Conservation (phyloP, 129 eudicot genomes). For the Artemisia annua region DNA sequence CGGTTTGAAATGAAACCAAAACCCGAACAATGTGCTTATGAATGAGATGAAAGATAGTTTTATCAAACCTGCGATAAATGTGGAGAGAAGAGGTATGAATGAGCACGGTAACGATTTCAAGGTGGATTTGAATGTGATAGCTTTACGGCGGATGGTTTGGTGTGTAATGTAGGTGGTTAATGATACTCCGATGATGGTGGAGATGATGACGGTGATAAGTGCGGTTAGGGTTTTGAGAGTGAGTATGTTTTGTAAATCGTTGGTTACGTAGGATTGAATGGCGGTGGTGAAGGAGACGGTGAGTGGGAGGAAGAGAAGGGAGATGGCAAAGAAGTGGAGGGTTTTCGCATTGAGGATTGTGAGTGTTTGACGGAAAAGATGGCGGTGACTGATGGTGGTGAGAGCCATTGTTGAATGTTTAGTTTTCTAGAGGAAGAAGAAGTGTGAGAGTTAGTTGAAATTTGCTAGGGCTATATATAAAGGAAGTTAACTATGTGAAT, state of each 20-base stretch:
- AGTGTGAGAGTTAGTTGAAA: too few relatives aligned
- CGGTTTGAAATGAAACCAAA: not conserved
- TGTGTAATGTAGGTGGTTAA: constrained; percentile 12
- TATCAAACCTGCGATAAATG: constrained; percentile 19
- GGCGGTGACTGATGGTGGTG: too few relatives aligned
- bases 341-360: too few relatives aligned
- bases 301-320: not conserved
- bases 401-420: too few relatives aligned
- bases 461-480: too few relatives aligned
- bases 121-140: constrained; percentile 17
- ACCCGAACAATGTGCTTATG: not conserved
- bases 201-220: constrained; percentile 5
- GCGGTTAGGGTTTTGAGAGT: constrained; percentile 5
- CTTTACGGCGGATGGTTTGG: not conserved
- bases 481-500: too few relatives aligned
- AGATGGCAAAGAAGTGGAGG: too few relatives aligned
- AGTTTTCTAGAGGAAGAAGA: too few relatives aligned
- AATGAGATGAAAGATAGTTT: not conserved
- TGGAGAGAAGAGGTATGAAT: constrained; percentile 40
- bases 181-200: constrained; percentile 21
- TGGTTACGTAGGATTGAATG: not conserved
- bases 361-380: too few relatives aligned
- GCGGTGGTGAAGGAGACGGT: not conserved
- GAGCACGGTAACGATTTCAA: constrained; percentile 36
- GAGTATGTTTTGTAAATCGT: constrained; percentile 23